A percentile compares a stretch with the other conserved stretches of the same genome.
phyloP scores from a whole-genome alignment of 106 monocot genomes.

The Allium cepa region DNA sequence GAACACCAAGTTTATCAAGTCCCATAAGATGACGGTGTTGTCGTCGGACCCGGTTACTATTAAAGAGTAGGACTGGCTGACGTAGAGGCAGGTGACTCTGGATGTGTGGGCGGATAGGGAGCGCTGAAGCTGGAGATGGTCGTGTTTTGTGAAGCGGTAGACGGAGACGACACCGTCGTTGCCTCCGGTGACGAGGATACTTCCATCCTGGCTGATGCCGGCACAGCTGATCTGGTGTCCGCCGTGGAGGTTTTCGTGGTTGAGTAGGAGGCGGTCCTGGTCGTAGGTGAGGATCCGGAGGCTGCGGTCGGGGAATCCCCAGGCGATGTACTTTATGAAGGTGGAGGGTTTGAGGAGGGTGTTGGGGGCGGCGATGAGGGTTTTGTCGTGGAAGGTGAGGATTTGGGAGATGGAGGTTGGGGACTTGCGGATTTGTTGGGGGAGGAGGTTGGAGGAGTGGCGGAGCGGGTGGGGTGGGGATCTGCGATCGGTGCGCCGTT shows the following conservation, averaged over 20 bases:
- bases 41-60: constrained; percentile 88
- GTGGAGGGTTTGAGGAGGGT: constrained; percentile 67
- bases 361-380: constrained; percentile 51
- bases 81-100: constrained; percentile 76
- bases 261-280: constrained; percentile 75
- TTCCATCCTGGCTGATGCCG: constrained; percentile 88
- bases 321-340: constrained; percentile 76
- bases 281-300: constrained; percentile 82
- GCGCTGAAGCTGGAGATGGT: constrained; percentile 32
- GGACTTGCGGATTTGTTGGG: constrained; percentile 51
- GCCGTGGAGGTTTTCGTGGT: constrained; percentile 88
- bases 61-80: constrained; percentile 78
- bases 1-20: constrained; percentile 59
- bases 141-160: constrained; percentile 56
- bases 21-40: constrained; percentile 89
- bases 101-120: constrained; percentile 78
- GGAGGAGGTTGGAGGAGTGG: constrained; percentile 39
- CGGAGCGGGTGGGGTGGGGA: constrained; percentile 65
- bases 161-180: constrained; percentile 82
- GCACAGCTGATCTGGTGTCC: constrained; percentile 84
- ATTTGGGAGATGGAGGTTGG: constrained; percentile 67
- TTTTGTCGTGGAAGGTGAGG: constrained; percentile 64
- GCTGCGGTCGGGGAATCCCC: constrained; percentile 96
- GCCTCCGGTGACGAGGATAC: constrained; percentile 77
- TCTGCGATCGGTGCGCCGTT: constrained; percentile 57